These are phyloP conservation scores for Dryas integrifolia DNA, from an alignment of 331 rosid species.

Conservation along the genomic window DNA sequence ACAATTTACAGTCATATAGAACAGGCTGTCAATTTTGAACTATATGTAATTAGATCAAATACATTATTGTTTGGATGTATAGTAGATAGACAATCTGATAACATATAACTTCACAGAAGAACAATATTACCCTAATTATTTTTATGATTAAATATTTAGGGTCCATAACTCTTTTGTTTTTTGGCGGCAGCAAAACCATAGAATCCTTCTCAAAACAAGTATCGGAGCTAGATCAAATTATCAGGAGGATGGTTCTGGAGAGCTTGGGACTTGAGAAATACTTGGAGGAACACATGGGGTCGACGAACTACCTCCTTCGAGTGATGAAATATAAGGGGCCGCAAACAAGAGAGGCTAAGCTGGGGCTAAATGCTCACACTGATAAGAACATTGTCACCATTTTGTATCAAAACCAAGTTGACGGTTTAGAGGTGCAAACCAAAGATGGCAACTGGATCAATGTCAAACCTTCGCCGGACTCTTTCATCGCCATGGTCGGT, in stretches of 20 bases:
- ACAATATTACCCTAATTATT: background rate
- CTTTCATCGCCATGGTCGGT: slow-evolving; percentile 66
- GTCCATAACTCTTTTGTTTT: background rate
- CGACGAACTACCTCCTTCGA: slow-evolving; percentile 66
- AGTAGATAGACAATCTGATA: too few relatives aligned
- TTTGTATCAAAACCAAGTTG: slow-evolving; percentile 57
- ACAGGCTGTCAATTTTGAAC: too few relatives aligned
- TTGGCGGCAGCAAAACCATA: slow-evolving; percentile 41
- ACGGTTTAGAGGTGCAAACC: slow-evolving; percentile 58
- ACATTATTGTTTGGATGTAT: too few relatives aligned
- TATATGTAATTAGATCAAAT: too few relatives aligned
- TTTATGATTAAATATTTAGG: background rate
- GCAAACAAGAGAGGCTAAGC: slow-evolving; percentile 43
- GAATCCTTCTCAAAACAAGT: slow-evolving; percentile 49
- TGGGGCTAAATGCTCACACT: slow-evolving; percentile 53
- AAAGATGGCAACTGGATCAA: slow-evolving; percentile 62
- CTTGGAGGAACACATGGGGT: slow-evolving; percentile 62
- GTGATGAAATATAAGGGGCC: slow-evolving; percentile 69
- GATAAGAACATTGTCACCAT: slow-evolving; percentile 70
- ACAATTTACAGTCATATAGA: too few relatives aligned
- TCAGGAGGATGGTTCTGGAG: slow-evolving; percentile 66
- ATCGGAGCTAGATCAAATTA: slow-evolving; percentile 51
- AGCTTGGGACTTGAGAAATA: slow-evolving; percentile 56
- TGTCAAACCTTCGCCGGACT: slow-evolving; percentile 47
- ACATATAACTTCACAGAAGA: background rate